These are phyloP conservation scores for Patellaria atrata DNA, from an alignment of 495 filamentous ascomycete species.

Conservation along the genomic window DNA sequence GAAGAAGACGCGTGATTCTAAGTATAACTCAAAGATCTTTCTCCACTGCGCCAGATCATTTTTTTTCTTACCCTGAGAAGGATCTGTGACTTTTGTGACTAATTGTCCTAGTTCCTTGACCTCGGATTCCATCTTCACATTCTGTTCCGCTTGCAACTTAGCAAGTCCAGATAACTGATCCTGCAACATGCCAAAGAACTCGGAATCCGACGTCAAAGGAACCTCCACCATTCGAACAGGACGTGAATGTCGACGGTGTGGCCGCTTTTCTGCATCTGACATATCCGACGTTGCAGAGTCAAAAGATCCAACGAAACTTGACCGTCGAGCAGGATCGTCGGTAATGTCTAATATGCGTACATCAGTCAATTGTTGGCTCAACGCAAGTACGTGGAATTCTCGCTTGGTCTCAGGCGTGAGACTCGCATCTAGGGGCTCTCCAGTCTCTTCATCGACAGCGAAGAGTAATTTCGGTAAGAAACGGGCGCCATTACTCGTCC, in stretches of 20 bases:
- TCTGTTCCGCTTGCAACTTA: conserved; percentile 41
- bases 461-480: conserved; percentile 47
- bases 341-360: conserved; percentile 15
- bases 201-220: conserved; percentile 47
- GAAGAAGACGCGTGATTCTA: conserved; percentile 59
- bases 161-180: conserved; percentile 46
- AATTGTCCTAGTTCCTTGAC: conserved; percentile 41
- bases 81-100: conserved; percentile 43
- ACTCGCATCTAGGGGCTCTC: conserved; percentile 39
- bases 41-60: conserved; percentile 60
- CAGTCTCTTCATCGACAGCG: conserved; percentile 36
- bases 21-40: conserved; percentile 55
- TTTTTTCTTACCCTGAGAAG: conserved; percentile 35
- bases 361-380: conserved; percentile 16
- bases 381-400: conserved; percentile 36
- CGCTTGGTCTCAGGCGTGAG: conserved; percentile 39
- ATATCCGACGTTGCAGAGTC: too few relatives aligned
- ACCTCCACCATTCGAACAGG: conserved; percentile 39
- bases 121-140: conserved; percentile 36
- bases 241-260: not conserved
- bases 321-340: conserved; percentile 4
- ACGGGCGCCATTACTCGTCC: too few relatives aligned
- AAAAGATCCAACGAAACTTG: conserved; percentile 1
- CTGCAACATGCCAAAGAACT: conserved; percentile 54
- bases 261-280: too few relatives aligned